Percentiles rank a stretch among this genome's conserved stretches.
Evolutionary conservation across 2,329 filamentous ascomycete genomes (phyloP).

Genomic region (Stagonosporopsis cucurbitacearum): DNA sequence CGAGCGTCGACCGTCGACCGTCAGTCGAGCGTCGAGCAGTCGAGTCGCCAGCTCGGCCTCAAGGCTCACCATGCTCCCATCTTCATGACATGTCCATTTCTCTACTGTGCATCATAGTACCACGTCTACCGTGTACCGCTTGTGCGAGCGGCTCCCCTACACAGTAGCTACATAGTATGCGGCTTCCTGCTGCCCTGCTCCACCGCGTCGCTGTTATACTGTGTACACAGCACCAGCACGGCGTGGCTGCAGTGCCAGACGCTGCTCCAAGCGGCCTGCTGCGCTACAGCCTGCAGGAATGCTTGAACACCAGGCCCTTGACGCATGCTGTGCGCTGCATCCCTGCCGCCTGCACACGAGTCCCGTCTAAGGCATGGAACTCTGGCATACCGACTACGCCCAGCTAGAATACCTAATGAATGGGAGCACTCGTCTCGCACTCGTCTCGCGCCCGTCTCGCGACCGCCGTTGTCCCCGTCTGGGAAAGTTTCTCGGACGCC

Average conservation of each 20-base stretch:
- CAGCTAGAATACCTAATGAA: no score
- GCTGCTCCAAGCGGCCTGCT: background rate
- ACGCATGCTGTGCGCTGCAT: constrained; percentile 2
- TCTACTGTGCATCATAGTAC: no score
- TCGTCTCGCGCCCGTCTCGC: constrained; percentile 6
- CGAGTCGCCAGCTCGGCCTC: constrained; percentile 22
- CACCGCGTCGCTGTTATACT: no score
- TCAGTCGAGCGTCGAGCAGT: no score
- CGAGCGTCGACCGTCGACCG: no score
- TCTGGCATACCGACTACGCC: no score
- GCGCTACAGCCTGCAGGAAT: no score
- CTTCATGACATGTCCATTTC: no score
- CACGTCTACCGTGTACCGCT: no score
- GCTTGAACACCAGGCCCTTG: constrained; percentile 11
- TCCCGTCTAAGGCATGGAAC: constrained; percentile 11
- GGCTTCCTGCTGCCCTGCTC: no score
- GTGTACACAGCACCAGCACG: no score
- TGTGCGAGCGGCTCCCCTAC: background rate
- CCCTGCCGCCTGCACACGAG: constrained; percentile 12
- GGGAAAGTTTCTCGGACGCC: constrained; percentile 16
- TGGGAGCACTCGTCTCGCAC: constrained; percentile 2
- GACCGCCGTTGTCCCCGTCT: constrained; percentile 8
- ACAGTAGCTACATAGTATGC: background rate
- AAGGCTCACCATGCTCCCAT: constrained; percentile 1
- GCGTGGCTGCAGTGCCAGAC: background rate